phyloP scores from a whole-genome alignment of 2,329 filamentous ascomycete species.

The Laburnicola sp. region DNA sequence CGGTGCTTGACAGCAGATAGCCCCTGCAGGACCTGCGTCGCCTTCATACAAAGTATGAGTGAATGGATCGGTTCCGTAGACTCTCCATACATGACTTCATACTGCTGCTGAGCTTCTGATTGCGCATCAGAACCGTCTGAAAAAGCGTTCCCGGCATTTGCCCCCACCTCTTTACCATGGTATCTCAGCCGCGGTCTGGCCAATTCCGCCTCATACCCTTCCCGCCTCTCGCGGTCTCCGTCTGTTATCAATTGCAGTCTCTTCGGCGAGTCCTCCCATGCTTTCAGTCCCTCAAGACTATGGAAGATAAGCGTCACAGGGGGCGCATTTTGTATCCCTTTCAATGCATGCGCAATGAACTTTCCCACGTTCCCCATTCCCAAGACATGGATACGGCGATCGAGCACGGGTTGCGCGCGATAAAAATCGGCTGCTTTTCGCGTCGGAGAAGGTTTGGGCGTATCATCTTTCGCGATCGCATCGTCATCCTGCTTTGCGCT shows the following conservation, averaged over 20 bases:
- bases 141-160: not conserved
- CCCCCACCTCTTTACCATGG: slow-evolving; percentile 42
- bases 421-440: slow-evolving; percentile 37
- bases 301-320: slow-evolving; percentile 83
- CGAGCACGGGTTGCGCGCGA: slow-evolving; percentile 29
- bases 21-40: slow-evolving; percentile 67
- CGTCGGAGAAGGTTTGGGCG: not conserved
- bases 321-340: slow-evolving; percentile 62
- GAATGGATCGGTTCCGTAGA: slow-evolving; percentile 63
- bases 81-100: slow-evolving; percentile 25
- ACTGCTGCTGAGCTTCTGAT: slow-evolving; percentile 6
- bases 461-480: not conserved
- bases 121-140: slow-evolving; percentile 6
- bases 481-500: slow-evolving; percentile 24
- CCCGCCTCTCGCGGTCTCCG: slow-evolving; percentile 43
- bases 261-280: slow-evolving; percentile 52
- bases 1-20: slow-evolving; percentile 68
- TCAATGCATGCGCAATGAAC: slow-evolving; percentile 74
- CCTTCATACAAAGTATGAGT: slow-evolving; percentile 79
- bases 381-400: slow-evolving; percentile 62
- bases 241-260: slow-evolving; percentile 54
- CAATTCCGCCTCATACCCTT: slow-evolving; percentile 53
- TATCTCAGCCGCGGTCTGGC: slow-evolving; percentile 39
- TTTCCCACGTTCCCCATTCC: slow-evolving; percentile 81
- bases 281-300: slow-evolving; percentile 47